Evolutionary conservation across 495 filamentous ascomycete species (phyloP).

Genomic region (Evansstolkia leycettana): DNA sequence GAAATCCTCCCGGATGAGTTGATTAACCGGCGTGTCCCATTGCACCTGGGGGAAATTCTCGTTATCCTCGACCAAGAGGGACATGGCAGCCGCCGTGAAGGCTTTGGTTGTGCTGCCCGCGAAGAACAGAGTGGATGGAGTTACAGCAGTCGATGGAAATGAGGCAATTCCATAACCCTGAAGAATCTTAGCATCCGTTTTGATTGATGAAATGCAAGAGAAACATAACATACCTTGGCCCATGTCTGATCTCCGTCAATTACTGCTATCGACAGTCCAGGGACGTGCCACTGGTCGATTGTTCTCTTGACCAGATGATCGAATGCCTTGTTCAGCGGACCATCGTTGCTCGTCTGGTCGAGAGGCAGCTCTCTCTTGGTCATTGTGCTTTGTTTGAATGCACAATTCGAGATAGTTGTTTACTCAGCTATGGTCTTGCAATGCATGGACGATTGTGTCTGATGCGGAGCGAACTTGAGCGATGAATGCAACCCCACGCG

Average conservation of each 20-base stretch:
- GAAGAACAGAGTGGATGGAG: slow-evolving; percentile 25
- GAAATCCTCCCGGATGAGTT: slow-evolving; percentile 38
- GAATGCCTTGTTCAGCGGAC: slow-evolving; percentile 1
- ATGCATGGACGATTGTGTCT: too few relatives aligned
- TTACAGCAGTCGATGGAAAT: slow-evolving; percentile 23
- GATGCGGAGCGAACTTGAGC: too few relatives aligned
- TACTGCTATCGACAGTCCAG: slow-evolving; percentile 36
- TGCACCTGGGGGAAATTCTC: slow-evolving; percentile 14
- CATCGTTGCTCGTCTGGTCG: too few relatives aligned
- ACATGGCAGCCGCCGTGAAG: slow-evolving; percentile 36
- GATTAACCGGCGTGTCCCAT: slow-evolving; percentile 36
- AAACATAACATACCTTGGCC: slow-evolving; percentile 3
- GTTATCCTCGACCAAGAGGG: slow-evolving; percentile 27
- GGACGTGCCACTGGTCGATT: slow-evolving; percentile 33
- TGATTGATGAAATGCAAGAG: not conserved
- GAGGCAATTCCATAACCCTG: slow-evolving; percentile 39
- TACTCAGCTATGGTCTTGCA: too few relatives aligned
- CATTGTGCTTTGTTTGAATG: too few relatives aligned
- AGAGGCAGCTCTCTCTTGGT: too few relatives aligned
- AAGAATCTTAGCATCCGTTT: not conserved
- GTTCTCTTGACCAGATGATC: slow-evolving; percentile 1
- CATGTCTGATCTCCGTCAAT: slow-evolving; percentile 25
- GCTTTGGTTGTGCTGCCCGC: slow-evolving; percentile 40
- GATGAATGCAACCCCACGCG: too few relatives aligned
- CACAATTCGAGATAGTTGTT: too few relatives aligned